A percentile compares a stretch with the other conserved stretches of the same genome.
phyloP scores from a whole-genome alignment of 305 asterid genomes.

The Plantago coronopus region DNA sequence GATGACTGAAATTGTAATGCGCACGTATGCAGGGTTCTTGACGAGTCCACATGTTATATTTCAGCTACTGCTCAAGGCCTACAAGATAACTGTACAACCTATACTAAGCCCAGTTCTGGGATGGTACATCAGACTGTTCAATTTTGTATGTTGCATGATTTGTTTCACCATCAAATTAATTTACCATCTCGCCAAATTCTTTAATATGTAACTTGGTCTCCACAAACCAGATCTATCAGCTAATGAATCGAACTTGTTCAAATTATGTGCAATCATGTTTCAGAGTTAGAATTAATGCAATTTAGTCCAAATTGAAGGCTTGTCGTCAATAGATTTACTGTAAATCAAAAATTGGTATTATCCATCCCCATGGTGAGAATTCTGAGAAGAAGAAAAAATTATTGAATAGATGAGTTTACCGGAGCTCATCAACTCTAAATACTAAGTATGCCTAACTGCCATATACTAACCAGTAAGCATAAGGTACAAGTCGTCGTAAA shows the following conservation, averaged over 20 bases:
- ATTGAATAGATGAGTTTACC: too few species aligned
- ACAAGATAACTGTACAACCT: conserved; percentile 34
- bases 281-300: too few species aligned
- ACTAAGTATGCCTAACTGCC: too few species aligned
- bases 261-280: too few species aligned
- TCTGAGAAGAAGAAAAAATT: too few species aligned
- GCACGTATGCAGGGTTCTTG: conserved; percentile 49
- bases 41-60: conserved; percentile 46
- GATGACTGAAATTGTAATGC: conserved; percentile 22
- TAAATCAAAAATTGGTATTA: background rate
- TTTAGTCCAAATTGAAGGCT: too few species aligned
- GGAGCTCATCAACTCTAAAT: too few species aligned
- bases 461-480: too few species aligned
- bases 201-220: conserved; percentile 21
- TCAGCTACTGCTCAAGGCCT: conserved; percentile 38
- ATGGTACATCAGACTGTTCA: conserved; percentile 50
- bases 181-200: conserved; percentile 32
- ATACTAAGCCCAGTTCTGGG: conserved; percentile 40
- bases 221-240: too few species aligned
- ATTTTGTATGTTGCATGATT: conserved; percentile 30
- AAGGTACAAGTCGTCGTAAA: too few species aligned
- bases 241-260: too few species aligned
- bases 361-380: too few species aligned
- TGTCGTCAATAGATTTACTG: background rate
- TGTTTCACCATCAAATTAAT: conserved; percentile 37